Conservation (phyloP, 78 protist genomes). For the Anaeramoeba flamelloides region DNA sequence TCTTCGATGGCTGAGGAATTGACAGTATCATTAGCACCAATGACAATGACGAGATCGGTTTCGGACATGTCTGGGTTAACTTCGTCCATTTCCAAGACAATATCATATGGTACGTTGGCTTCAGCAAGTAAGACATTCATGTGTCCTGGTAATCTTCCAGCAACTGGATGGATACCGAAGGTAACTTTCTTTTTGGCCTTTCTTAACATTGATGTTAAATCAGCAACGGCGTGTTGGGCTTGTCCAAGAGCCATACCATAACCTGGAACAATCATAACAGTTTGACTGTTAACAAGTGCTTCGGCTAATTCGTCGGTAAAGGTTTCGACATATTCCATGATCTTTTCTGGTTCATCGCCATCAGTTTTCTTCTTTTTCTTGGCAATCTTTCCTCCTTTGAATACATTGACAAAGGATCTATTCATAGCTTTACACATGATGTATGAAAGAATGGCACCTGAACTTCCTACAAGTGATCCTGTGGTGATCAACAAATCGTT, state of each 20-base stretch:
- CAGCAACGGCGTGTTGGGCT: constrained; percentile 70
- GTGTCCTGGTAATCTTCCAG: constrained; percentile 89
- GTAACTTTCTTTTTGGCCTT: constrained; percentile 39
- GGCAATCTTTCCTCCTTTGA: constrained; percentile 15
- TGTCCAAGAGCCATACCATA: constrained; percentile 89
- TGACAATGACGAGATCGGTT: constrained; percentile 58
- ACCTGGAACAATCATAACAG: constrained; percentile 88
- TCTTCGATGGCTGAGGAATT: constrained; percentile 86
- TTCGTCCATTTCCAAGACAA: constrained; percentile 93
- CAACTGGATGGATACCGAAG: constrained; percentile 88
- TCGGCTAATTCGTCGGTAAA: constrained; percentile 18
- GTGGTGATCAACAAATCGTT: constrained; percentile 53
- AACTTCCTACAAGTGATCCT: constrained; percentile 83
- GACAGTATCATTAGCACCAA: constrained; percentile 96
- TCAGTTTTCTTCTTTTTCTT: background rate
- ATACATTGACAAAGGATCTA: constrained; percentile 59
- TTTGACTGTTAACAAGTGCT: constrained; percentile 8
- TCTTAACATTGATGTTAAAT: constrained; percentile 37
- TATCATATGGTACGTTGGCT: constrained; percentile 88
- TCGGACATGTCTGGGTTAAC: constrained; percentile 60
- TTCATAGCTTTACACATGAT: constrained; percentile 90
- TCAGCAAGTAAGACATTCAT: constrained; percentile 87
- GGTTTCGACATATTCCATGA: too few relatives aligned
- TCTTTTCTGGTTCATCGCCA: background rate
- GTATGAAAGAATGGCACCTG: constrained; percentile 86